Base-by-base conservation (phyloP, 1,284 basidiomycete genomes). In the Blastosporella zonata region DNA sequence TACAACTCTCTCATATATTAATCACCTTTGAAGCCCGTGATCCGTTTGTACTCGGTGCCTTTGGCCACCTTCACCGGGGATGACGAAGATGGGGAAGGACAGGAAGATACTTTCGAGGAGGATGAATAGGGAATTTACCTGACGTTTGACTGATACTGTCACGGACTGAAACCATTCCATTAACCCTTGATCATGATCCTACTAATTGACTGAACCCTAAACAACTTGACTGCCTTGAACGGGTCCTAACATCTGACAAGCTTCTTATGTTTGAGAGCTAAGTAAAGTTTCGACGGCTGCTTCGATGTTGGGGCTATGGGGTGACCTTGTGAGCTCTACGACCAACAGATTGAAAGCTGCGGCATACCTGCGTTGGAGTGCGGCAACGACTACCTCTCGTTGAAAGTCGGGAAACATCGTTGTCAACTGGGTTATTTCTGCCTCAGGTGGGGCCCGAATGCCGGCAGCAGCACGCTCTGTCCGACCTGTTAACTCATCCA, bases 31-130 rank as follows among this genome's bases (percentile, higher is more conserved):
- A 56, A 97, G 93, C 90, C 94, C 49, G 86, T 96, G 60, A 87
- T 99, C 66, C 87, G 94, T 50, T 73, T 99, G 43, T 99, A 98
- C 75, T 76, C 87, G 48, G 93, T 99, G 6, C 97, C 96, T 8
- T 72, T 84, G 62, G 82, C 84, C 54, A 86, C 94, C 28, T 97
- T 98, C 65, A 82, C 81, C 2, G 83, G 62, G 13, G 73, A 76
- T 50, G 73, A 75, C 34, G 75, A 76, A 29, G 74, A 73, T 23
- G 62, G 53, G 18, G 73, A 73, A 31, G 53, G 39, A 31, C 52
- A 50, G 28, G 53, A 54, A 22, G 64, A 64, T 31, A 48, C 44
- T 22, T 59, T 54, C 39, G 66, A 68, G 33, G 66, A 58, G 28
- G 67, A 67, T 52, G 66, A 68, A 53, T 65, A 66, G 45, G 60